Conservation (phyloP, 164 flowering plant species). For the Tinospora cordifolia region DNA sequence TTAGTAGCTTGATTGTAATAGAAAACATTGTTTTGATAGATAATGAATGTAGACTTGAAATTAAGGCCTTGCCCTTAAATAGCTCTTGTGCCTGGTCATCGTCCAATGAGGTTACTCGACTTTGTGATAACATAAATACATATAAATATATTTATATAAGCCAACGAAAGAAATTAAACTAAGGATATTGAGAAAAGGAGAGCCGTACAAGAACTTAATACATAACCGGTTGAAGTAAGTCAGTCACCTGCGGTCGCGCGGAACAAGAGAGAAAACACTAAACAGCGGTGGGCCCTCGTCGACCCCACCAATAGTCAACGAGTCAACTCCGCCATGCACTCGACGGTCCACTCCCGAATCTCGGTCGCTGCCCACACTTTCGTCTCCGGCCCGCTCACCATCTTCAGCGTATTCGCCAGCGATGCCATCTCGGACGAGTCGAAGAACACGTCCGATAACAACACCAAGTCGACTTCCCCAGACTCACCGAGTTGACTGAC, state of each 20-base stretch:
- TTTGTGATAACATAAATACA: too few relatives aligned
- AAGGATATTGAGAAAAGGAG: too few relatives aligned
- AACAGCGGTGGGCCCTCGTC: constrained; percentile 2
- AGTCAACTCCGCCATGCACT: constrained; percentile 26
- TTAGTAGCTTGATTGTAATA: too few relatives aligned
- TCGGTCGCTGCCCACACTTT: constrained; percentile 32
- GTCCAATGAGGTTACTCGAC: too few relatives aligned
- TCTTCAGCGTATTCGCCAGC: constrained; percentile 28
- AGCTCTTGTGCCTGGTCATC: too few relatives aligned
- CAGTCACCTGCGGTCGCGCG: neutral
- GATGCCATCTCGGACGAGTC: constrained; percentile 26
- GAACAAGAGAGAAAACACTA: constrained; percentile 12
- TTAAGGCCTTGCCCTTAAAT: too few relatives aligned
- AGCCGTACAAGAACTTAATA: too few relatives aligned
- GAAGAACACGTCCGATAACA: constrained; percentile 42
- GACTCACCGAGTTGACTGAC: constrained; percentile 16
- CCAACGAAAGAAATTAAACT: too few relatives aligned
- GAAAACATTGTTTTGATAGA: too few relatives aligned
- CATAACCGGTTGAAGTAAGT: too few relatives aligned
- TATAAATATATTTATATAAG: too few relatives aligned
- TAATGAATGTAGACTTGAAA: too few relatives aligned
- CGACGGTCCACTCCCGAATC: constrained; percentile 25
- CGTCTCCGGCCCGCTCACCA: constrained; percentile 20
- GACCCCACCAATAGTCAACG: neutral
- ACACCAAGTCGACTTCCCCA: constrained; percentile 30